A percentile compares a stretch with the other conserved stretches of the same genome.
phyloP scores from a whole-genome alignment of 2,329 filamentous ascomycete genomes.

The Talaromyces rugulosus region DNA sequence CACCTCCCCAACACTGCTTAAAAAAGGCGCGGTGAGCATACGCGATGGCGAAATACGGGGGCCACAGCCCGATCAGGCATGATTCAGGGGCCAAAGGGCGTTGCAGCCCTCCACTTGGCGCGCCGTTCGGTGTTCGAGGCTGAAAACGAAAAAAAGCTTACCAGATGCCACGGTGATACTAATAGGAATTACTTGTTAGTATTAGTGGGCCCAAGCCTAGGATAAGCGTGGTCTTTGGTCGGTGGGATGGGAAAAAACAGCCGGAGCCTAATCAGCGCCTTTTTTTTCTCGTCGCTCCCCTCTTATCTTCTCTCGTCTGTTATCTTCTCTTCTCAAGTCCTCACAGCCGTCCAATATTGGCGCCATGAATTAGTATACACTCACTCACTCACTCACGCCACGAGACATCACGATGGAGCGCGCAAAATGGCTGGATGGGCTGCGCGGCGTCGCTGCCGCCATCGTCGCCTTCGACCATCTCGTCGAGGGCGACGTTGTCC shows the following conservation, averaged over 20 bases:
- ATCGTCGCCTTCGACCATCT: conserved; percentile 22
- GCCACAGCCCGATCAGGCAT: background rate
- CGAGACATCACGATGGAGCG: background rate
- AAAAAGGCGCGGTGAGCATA: background rate
- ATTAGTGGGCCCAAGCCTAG: background rate
- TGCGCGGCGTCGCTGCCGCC: conserved; percentile 25
- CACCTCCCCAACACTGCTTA: too few relatives aligned
- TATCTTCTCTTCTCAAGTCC: background rate
- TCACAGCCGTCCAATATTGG: background rate
- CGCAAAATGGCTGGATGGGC: conserved; percentile 23
- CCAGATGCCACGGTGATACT: background rate
- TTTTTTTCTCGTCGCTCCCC: background rate
- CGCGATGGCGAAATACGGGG: background rate
- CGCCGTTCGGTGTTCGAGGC: background rate
- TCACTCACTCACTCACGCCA: background rate
- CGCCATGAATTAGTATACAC: background rate
- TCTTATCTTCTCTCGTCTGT: background rate
- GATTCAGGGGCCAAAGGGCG: background rate
- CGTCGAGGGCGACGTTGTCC: conserved; percentile 21
- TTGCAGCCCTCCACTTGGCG: background rate
- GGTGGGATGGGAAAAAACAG: background rate
- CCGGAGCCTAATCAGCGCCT: background rate
- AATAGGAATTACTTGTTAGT: background rate
- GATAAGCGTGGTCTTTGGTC: background rate
- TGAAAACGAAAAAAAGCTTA: background rate